Evolutionary conservation across 345 rosid genomes (phyloP), one percentile per base, ranked within the genome.

Genomic region (Gossypium raimondii): DNA sequence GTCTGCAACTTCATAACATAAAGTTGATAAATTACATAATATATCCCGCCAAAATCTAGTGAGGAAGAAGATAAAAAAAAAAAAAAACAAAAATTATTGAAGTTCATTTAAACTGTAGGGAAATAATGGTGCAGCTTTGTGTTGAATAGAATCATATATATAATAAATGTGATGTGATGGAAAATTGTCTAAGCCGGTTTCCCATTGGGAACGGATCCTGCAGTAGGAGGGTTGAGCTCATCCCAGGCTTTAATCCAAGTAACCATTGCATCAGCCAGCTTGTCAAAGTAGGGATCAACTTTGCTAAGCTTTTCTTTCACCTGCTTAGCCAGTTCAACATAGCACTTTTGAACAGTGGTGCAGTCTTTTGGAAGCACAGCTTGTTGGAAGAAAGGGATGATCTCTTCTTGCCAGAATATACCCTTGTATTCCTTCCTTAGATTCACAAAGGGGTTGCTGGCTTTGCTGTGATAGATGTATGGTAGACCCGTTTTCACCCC

Each of bases 191-290:
- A 78, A 61, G 84, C 80, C 72, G 93, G 87, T 67, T 83, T 84
- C 82, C 85, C 89, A 17, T 77, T 89, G 20, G 86, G 63, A 9
- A 64, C 38, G 62, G 79, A 38, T 17, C 72, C 76, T 53, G 72
- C 85, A 11, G 79, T 4, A 16, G 79, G 38, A 11, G 79, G 53
- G 67, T 80, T 84, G 34, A 77, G 79, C 9, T 72, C 74, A 34
- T 79, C 83, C 86, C 86, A 84, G 17, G 82, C 81, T 75, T 79
- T 74, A 79, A 81, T 79, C 86, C 83, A 84, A 11, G 84, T 79
- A 22, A 77, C 74, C 83, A 84, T 84, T 66, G 81, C 82, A 44
- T 81, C 79, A 11, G 75, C 84, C 29, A 84, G 81, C 47, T 81
- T 81, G 45, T 74, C 75, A 62, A 84, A 84, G 74, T 76, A 81